Evolutionary conservation across 352 stramenopile genomes (phyloP), one percentile per base, ranked within the genome.

Genomic region (Pythium coloratum): DNA sequence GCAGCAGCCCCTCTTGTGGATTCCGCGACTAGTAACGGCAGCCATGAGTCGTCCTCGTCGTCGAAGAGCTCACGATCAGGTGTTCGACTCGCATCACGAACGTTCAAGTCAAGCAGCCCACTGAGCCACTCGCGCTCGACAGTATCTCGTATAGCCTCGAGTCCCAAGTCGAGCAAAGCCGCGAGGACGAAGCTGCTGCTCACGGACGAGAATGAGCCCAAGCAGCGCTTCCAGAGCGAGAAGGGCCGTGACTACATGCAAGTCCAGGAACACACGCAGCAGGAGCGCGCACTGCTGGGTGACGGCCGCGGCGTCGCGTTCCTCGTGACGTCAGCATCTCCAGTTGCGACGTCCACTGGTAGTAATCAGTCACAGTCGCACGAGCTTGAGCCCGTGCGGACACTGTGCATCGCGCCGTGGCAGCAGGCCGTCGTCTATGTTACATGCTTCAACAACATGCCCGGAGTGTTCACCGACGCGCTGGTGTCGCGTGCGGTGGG

Each of bases 391-490:
- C 32, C 51, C 6, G 18, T 55, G 26, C 12, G 28, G 20, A 2
- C 63, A 54, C 33, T 90, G 26, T 56, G 67, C 2, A 81, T 94
- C 46, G 58, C 76, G 1, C 75, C 84, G 12, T 94, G 87, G 87
- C 74, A 86, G 40, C 82, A 89, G 26, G 62, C 69, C 0, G 62
- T 89, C 10, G 72, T 91, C 10, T 56, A 62, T 13, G 59, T 92
- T 28, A 82, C 77, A 34, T 92, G 85, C 55, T 82, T 91, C 69
- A 92, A 88, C 75, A 92, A 94, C 73, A 86, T 92, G 72, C 78
- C 87, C 3, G 87, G 87, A 6, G 61, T 51, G 9, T 95, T 89
- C 70, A 59, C 75, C 2, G 84, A 93, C 64, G 81, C 83, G 33
- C 76, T 95, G 13, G 75, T 90, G 36, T 84, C 79, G 36, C 83